These are phyloP conservation scores for Macrophomina tecta DNA, from an alignment of 2,329 filamentous ascomycete genomes.

Conservation along the genomic window DNA sequence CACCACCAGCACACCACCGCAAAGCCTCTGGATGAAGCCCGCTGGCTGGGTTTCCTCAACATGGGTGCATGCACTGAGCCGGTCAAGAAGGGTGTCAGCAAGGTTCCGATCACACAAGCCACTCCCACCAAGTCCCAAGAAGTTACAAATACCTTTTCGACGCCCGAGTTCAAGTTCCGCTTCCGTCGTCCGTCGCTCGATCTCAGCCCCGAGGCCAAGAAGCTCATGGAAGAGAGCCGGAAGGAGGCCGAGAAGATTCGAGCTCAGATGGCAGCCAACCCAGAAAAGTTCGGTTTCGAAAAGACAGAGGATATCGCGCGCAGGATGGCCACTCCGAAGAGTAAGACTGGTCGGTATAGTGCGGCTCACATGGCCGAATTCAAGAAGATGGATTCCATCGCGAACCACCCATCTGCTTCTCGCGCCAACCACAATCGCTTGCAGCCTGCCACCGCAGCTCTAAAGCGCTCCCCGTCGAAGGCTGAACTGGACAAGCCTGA, in stretches of 20 bases:
- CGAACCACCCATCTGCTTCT: slow-evolving; percentile 80
- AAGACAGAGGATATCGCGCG: slow-evolving; percentile 58
- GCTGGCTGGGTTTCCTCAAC: slow-evolving; percentile 77
- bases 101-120: slow-evolving; percentile 55
- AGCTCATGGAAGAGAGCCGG: slow-evolving; percentile 70
- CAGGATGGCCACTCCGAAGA: slow-evolving; percentile 80
- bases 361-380: slow-evolving; percentile 86
- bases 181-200: slow-evolving; percentile 61
- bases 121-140: slow-evolving; percentile 66
- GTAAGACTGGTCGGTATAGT: slow-evolving; percentile 80
- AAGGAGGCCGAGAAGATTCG: slow-evolving; percentile 76
- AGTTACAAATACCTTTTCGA: slow-evolving; percentile 31
- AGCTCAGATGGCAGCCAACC: slow-evolving; percentile 67
- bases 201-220: slow-evolving; percentile 66
- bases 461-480: slow-evolving; percentile 57
- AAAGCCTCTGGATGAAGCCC: slow-evolving; percentile 77
- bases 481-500: slow-evolving; percentile 69
- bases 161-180: slow-evolving; percentile 69
- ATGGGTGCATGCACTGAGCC: slow-evolving; percentile 65
- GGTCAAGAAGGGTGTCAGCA: slow-evolving; percentile 44
- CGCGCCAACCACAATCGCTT: slow-evolving; percentile 63
- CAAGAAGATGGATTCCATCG: slow-evolving; percentile 98
- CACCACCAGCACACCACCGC: slow-evolving; percentile 77
- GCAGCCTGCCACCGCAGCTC: slow-evolving; percentile 51
- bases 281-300: slow-evolving; percentile 45